Conservation (phyloP, 2,329 filamentous ascomycete genomes). For the Alternaria longipes region DNA sequence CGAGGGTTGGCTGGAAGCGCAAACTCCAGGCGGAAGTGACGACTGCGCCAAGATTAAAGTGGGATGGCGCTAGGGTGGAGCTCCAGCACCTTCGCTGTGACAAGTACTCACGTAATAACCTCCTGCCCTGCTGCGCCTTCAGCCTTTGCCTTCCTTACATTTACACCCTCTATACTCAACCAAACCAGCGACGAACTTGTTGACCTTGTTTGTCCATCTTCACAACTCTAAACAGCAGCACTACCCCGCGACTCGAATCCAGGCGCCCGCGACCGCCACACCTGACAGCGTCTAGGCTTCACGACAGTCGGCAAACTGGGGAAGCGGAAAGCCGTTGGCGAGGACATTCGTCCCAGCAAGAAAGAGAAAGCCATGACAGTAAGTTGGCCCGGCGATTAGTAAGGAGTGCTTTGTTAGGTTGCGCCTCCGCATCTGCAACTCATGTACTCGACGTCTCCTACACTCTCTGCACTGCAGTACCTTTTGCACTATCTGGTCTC, state of each 20-base stretch:
- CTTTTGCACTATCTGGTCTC: conserved; percentile 1
- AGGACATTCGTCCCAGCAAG: conserved; percentile 52
- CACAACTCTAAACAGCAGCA: not conserved
- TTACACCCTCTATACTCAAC: conserved; percentile 8
- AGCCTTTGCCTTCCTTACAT: conserved; percentile 1
- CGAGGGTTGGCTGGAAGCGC: conserved; percentile 3
- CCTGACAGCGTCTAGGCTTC: conserved; percentile 36
- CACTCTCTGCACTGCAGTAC: not conserved
- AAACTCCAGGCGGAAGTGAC: not conserved
- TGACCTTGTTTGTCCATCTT: conserved; percentile 10
- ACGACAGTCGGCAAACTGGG: conserved; percentile 53
- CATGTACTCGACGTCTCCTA: conserved; percentile 15
- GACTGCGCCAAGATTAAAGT: conserved; percentile 26
- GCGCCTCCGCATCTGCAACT: conserved; percentile 22
- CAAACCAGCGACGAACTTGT: conserved; percentile 10
- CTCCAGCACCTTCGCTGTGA: conserved; percentile 34
- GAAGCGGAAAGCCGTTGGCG: conserved; percentile 52
- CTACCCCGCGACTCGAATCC: conserved; percentile 25
- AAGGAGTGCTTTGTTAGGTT: conserved; percentile 2
- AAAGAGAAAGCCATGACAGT: conserved; percentile 56
- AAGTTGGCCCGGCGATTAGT: conserved; percentile 29
- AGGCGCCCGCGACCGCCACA: conserved; percentile 26
- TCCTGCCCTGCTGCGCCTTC: conserved; percentile 24
- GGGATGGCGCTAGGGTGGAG: conserved; percentile 26
- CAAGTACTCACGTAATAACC: conserved; percentile 27